Conservation (phyloP, 78 protist genomes). For the Guillardia theta region DNA sequence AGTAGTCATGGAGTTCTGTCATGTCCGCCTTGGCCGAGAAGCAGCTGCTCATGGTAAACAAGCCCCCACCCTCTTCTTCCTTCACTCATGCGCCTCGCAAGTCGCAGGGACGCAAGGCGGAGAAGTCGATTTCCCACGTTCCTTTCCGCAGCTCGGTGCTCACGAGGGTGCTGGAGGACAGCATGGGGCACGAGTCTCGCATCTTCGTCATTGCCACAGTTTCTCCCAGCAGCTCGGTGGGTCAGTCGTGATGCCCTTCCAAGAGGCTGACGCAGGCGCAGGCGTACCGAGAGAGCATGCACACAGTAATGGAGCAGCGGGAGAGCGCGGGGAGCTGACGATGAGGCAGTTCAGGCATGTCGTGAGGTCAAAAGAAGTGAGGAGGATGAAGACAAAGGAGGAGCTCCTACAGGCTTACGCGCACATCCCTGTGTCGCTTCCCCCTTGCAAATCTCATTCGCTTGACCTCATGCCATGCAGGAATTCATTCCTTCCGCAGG, state of each 20-base stretch:
- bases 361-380: slow-evolving; percentile 24
- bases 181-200: background rate
- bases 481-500: background rate
- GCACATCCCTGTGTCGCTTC: background rate
- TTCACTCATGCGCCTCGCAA: no score
- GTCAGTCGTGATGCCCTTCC: background rate
- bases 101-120: no score
- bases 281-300: background rate
- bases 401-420: background rate
- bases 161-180: background rate
- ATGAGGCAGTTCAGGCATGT: background rate
- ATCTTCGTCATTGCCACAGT: background rate
- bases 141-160: slow-evolving; percentile 5
- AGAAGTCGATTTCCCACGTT: no score
- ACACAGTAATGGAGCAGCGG: no score
- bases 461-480: background rate
- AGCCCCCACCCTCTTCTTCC: no score
- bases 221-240: background rate
- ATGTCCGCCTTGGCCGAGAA: background rate
- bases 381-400: background rate
- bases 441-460: background rate
- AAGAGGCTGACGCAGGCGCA: background rate
- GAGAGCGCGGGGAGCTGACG: no score
- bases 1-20: background rate
- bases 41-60: no score